Evolutionary conservation across 2,329 filamentous ascomycete species (phyloP), one percentile per base, ranked within the genome.

Genomic region (Mycosphaerelloides madeirae): DNA sequence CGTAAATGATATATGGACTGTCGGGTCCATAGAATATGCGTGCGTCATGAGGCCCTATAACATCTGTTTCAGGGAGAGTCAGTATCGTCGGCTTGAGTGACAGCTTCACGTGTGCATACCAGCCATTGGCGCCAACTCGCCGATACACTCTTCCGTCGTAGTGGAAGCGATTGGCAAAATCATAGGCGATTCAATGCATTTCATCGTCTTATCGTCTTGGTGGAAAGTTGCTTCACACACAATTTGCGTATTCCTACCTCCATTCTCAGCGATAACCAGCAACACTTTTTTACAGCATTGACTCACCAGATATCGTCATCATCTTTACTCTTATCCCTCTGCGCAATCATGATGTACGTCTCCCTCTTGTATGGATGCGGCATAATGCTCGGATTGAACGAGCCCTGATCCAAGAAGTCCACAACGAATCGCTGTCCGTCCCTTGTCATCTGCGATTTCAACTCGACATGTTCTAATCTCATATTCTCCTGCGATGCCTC

Each of bases 1-100:
- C 77, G 44, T 72, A 81, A 2, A 77, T 61, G 0, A 69, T 65
- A 41, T 74, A 76, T 0, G 76, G 74, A 25, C 31, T 14, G 0
- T 67, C 56, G 0, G 77, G 77, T 0, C 75, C 76, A 44, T 72
- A 72, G 50, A 80, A 78, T 5, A 78, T 72, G 6, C 78, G 68
- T 1, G 76, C 77, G 53, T 81, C 78, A 48, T 78, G 77, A 0
- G 78, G 77, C 0, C 78, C 78, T 11, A 43, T 43, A 20, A 43
- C 25, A n/a, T 29, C n/a, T n/a, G n/a, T n/a, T n/a, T n/a, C n/a
- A n/a, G n/a, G n/a, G n/a, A n/a, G n/a, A n/a, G n/a, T n/a, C n/a
- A n/a, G n/a, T n/a, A n/a, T n/a, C n/a, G n/a, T n/a, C n/a, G n/a
- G n/a, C n/a, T n/a, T n/a, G n/a, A n/a, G n/a, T n/a, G n/a, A n/a